A percentile compares a stretch with the other conserved stretches of the same genome.
These are phyloP conservation scores for Linanthus parryae DNA, from an alignment of 148 eudicot genomes.

Conservation along the genomic window DNA sequence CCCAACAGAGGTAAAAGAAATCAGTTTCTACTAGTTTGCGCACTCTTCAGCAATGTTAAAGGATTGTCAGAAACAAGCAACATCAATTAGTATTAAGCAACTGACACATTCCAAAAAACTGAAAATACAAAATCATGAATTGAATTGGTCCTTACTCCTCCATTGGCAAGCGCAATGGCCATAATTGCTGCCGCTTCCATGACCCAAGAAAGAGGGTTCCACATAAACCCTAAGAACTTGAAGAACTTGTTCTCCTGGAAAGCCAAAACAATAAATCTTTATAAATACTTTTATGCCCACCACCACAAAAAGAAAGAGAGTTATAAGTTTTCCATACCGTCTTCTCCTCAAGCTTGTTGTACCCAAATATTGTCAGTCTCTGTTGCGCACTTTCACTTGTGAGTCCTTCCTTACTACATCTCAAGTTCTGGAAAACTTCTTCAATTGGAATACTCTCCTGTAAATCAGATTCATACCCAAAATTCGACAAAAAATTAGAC, in stretches of 20 bases:
- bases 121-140: neutral
- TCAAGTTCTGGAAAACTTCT: constrained; percentile 79
- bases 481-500: neutral
- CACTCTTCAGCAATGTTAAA: too few species aligned
- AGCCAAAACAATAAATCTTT: neutral
- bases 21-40: too few species aligned
- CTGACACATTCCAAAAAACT: neutral
- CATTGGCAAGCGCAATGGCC: constrained; percentile 55
- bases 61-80: too few species aligned
- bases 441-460: constrained; percentile 84
- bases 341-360: constrained; percentile 92
- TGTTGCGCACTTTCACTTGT: constrained; percentile 51
- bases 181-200: constrained; percentile 62
- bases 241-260: constrained; percentile 44
- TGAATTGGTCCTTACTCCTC: constrained; percentile 32
- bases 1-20: too few species aligned
- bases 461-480: constrained; percentile 13
- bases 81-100: neutral
- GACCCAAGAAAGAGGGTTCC: constrained; percentile 60
- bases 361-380: constrained; percentile 72
- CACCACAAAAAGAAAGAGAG: neutral
- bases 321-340: constrained; percentile 28
- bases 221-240: constrained; percentile 49
- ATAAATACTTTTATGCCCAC: neutral
- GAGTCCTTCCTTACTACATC: constrained; percentile 74